These are phyloP conservation scores for Termitomyces sp. DNA, from an alignment of 768 basidiomycete species.

Conservation along the genomic window DNA sequence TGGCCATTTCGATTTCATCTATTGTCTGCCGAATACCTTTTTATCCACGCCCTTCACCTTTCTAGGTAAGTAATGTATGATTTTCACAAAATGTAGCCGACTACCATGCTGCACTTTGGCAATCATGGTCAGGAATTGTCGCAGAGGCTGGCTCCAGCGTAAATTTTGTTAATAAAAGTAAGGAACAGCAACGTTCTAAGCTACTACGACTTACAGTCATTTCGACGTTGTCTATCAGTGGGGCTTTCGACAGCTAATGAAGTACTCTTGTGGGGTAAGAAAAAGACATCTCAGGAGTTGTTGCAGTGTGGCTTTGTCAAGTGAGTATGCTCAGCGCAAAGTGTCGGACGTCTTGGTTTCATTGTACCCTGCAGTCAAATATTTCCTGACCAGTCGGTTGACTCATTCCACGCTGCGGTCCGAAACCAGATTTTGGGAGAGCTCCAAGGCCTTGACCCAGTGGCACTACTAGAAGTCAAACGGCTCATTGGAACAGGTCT, in stretches of 20 bases:
- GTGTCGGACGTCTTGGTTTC: not conserved
- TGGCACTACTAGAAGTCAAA: conserved; percentile 48
- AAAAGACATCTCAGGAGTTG: conserved; percentile 53
- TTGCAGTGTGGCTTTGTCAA: conserved; percentile 60
- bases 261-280: conserved; percentile 65
- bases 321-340: conserved; percentile 26
- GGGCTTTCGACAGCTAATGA: conserved; percentile 68
- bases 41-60: conserved; percentile 65
- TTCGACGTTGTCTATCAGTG: conserved; percentile 35
- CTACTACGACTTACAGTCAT: not conserved
- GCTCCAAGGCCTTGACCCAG: conserved; percentile 51
- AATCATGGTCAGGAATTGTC: conserved; percentile 42
- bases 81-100: conserved; percentile 20
- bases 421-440: conserved; percentile 45
- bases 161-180: conserved; percentile 62
- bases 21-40: conserved; percentile 56
- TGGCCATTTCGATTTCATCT: conserved; percentile 76
- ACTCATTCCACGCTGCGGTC: conserved; percentile 50
- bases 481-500: conserved; percentile 48
- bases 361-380: conserved; percentile 41
- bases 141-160: conserved; percentile 69
- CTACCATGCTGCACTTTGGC: not conserved
- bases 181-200: conserved; percentile 12
- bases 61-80: conserved; percentile 26
- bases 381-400: conserved; percentile 45